Percentiles rank a stretch among this genome's conserved stretches.
Evolutionary conservation across 352 stramenopile species (phyloP).

Genomic region (Globisporangium nodosum): DNA sequence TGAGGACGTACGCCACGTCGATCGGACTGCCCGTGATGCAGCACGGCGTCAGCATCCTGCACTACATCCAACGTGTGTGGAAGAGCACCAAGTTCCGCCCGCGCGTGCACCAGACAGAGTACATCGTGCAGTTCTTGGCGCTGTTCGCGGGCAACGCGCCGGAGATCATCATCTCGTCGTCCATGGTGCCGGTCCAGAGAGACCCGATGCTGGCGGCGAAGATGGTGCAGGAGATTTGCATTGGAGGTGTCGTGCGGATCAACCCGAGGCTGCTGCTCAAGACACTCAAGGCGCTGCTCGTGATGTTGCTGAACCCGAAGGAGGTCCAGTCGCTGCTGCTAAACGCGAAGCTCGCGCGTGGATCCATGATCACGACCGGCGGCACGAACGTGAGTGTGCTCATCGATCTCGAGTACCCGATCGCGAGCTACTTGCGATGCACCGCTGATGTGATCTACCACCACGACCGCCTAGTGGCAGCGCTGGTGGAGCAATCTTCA

Average conservation of each 20-base stretch:
- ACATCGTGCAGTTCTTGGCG: slow-evolving; percentile 54
- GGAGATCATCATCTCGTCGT: slow-evolving; percentile 11
- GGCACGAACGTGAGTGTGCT: slow-evolving; percentile 2
- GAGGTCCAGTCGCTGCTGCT: slow-evolving; percentile 42
- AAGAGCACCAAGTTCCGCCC: slow-evolving; percentile 30
- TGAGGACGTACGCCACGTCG: slow-evolving; percentile 23
- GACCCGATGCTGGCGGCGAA: not conserved
- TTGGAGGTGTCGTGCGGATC: slow-evolving; percentile 20
- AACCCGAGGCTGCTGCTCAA: slow-evolving; percentile 25
- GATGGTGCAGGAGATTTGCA: not conserved
- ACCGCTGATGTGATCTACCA: slow-evolving; percentile 47
- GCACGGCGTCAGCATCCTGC: slow-evolving; percentile 34
- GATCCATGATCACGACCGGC: slow-evolving; percentile 1
- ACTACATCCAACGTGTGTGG: slow-evolving; percentile 63
- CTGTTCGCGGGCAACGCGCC: slow-evolving; percentile 45
- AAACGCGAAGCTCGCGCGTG: slow-evolving; percentile 21
- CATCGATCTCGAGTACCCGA: slow-evolving; percentile 36
- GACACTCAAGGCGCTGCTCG: slow-evolving; percentile 35
- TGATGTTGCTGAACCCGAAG: slow-evolving; percentile 32
- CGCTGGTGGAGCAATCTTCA: slow-evolving; percentile 6
- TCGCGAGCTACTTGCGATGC: slow-evolving; percentile 39
- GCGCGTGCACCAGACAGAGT: slow-evolving; percentile 36
- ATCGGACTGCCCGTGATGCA: slow-evolving; percentile 37
- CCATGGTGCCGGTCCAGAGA: not conserved
- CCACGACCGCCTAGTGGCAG: slow-evolving; percentile 44